phyloP scores from a whole-genome alignment of 1,284 basidiomycete species.

The Paramarasmius palmivorus region DNA sequence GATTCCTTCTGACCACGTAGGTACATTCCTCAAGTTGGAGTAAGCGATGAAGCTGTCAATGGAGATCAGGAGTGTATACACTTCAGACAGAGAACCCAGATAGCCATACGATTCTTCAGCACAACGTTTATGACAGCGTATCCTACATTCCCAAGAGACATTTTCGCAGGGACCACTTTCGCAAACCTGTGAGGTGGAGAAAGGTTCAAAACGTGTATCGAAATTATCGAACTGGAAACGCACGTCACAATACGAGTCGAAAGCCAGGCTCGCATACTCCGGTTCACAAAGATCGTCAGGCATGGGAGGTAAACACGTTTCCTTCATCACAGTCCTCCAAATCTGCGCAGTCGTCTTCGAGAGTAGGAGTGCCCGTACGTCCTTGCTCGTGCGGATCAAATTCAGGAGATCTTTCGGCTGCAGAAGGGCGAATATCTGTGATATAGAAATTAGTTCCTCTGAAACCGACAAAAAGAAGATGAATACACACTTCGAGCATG shows the following conservation, averaged over 20 bases:
- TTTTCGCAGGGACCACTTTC: too few relatives aligned
- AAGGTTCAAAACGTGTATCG: not conserved
- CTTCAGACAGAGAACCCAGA: too few relatives aligned
- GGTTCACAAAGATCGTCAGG: slow-evolving; percentile 7
- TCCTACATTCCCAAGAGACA: not conserved
- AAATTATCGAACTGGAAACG: not conserved
- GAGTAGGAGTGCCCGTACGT: slow-evolving; percentile 5
- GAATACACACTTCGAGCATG: slow-evolving; percentile 23
- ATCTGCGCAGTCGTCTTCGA: not conserved
- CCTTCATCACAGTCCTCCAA: slow-evolving; percentile 2
- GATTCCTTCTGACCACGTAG: not conserved
- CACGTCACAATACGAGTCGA: not conserved
- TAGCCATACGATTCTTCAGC: too few relatives aligned
- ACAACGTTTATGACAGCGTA: too few relatives aligned
- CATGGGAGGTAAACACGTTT: not conserved
- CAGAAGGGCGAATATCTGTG: not conserved
- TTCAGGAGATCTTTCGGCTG: slow-evolving; percentile 4
- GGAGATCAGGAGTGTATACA: not conserved
- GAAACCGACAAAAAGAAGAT: too few relatives aligned
- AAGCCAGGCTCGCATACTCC: slow-evolving; percentile 4
- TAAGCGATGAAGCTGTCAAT: not conserved
- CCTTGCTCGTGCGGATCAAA: slow-evolving; percentile 6
- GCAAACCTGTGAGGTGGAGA: too few relatives aligned
- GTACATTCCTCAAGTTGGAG: not conserved
- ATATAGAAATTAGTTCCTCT: too few relatives aligned